Evolutionary conservation across 2,329 filamentous ascomycete genomes (phyloP), one percentile per base, ranked within the genome.

Genomic region (Ceratocystiopsis sp.): DNA sequence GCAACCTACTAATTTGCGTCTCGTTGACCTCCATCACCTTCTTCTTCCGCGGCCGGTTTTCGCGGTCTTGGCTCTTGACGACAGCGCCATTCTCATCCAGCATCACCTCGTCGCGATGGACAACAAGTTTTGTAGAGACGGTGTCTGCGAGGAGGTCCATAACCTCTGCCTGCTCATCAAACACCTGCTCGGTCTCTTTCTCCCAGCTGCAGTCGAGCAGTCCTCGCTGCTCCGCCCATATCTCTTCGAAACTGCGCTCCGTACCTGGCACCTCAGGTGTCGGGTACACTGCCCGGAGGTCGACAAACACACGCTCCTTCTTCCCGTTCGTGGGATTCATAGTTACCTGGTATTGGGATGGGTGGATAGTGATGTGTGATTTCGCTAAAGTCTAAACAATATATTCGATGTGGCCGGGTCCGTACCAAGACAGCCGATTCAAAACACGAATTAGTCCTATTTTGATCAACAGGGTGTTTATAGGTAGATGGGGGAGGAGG

Each of bases 181-280:
- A 32, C 14, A 45, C 32, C 18, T 39, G 40, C 16, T 44, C 36
- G 8, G 19, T n/a, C 19, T n/a, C 63, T 6, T 67, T 62, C 21
- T 69, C 63, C 75, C 75, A 81, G 16, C 65, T 61, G 38, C 66
- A 65, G 49, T 73, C 63, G 33, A 82, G 61, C 65, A 77, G 78
- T 1, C 89, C 89, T 45, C 83, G 73, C 50, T 75, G 75, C 37
- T 70, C 71, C 29, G 89, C 89, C 62, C 86, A 77, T 18, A 98
- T 64, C 61, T 98, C 91, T 57, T 98, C 91, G 55, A 96, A 93
- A 54, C 84, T 89, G 48, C 83, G 71, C 59, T 95, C 89, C 32
- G 76, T 76, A 3, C 74, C 75, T 1, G 76, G 70, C 47, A 82
- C 72, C 38, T 80, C 73, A 18, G 75, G 73, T 35, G 80, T 79